Conservation (phyloP, 2,329 filamentous ascomycete genomes). For the Alternaria sp. region DNA sequence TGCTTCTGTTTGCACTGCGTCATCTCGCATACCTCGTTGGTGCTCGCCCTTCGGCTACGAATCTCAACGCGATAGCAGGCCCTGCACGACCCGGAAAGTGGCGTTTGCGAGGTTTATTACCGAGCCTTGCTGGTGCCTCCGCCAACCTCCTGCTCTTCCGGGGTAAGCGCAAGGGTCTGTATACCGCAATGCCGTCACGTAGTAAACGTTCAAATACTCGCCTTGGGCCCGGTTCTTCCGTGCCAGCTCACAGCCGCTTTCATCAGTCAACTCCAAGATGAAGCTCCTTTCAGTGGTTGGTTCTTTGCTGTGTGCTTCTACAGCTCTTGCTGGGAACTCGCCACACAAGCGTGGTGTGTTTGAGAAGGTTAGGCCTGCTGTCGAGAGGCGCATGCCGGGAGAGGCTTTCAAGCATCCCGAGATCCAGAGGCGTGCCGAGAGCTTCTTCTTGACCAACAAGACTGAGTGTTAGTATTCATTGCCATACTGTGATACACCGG, state of each 20-base stretch:
- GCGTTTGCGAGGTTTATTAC: constrained; percentile 1
- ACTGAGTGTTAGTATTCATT: constrained; percentile 33
- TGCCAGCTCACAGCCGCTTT: constrained; percentile 7
- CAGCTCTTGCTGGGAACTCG: constrained; percentile 36
- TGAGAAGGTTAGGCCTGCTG: constrained; percentile 28
- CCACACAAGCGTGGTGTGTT: constrained; percentile 36
- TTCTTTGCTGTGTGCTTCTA: constrained; percentile 38
- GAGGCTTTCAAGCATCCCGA: constrained; percentile 40
- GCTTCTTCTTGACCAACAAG: constrained; percentile 42
- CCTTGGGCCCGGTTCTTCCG: neutral
- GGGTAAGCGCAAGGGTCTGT: constrained; percentile 19
- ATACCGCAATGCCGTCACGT: constrained; percentile 16
- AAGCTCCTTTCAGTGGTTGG: constrained; percentile 38
- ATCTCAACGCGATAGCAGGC: constrained; percentile 5
- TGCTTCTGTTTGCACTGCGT: constrained; percentile 7
- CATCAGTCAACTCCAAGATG: constrained; percentile 31
- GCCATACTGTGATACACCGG: no score
- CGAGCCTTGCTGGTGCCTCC: neutral
- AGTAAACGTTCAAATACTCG: constrained; percentile 26
- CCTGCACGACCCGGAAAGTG: neutral
- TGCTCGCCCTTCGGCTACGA: neutral
- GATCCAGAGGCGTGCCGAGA: constrained; percentile 42
- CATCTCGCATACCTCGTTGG: constrained; percentile 5
- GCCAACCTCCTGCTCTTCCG: constrained; percentile 23
- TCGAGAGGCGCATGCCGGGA: constrained; percentile 37